Base-by-base conservation (phyloP, 2,329 filamentous ascomycete species). In the Pestalotiopsis sp. region DNA sequence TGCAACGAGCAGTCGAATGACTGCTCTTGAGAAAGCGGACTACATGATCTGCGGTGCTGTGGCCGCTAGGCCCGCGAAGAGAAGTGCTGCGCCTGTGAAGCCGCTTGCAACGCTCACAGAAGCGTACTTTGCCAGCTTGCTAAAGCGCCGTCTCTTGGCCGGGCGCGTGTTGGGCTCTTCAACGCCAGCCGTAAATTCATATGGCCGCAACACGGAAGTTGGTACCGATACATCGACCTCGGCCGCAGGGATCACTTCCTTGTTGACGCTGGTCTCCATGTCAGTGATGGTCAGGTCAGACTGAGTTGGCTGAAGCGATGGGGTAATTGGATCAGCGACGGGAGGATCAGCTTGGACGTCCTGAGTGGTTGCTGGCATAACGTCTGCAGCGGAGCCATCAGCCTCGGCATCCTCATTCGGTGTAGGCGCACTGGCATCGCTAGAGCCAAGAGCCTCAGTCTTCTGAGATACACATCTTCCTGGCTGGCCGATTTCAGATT, bases 81-180 rank as follows among this genome's bases (percentile, higher is more conserved):
- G 74, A 13, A 74, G 76, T 63, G 74, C 77, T 41, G 75, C 74
- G 27, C 77, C 76, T 3, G 78, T 68, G 20, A 74, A 36, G 11
- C 76, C 12, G 76, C 72, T 23, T 58, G 58, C 25, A 63, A 27
- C 12, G 61, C 68, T 68, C 70, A 78, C 45, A 76, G 77, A 14
- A 39, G 59, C 59, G 38, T 62, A 62, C 31, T 62, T 62, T 14
- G 75, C 76, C 60, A 75, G 74, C 66, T 78, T 73, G 20, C 74
- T 75, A 27, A 78, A 65, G 20, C 76, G 75, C n/a, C 74, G 73
- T 60, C 72, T 73, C 71, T 79, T 79, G 12, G 74, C 70, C 31
- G 77, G 76, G 23, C 74, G 72, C 20, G 57, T 12, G 55, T 66
- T 64, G 60, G 64, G 59, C 38, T 64, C 38, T 38, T 65, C 55